Percentiles rank a stretch among this genome's conserved stretches.
Evolutionary conservation across 129 eudicot species (phyloP).

Genomic region (Chrysanthemum lavandulifolium): DNA sequence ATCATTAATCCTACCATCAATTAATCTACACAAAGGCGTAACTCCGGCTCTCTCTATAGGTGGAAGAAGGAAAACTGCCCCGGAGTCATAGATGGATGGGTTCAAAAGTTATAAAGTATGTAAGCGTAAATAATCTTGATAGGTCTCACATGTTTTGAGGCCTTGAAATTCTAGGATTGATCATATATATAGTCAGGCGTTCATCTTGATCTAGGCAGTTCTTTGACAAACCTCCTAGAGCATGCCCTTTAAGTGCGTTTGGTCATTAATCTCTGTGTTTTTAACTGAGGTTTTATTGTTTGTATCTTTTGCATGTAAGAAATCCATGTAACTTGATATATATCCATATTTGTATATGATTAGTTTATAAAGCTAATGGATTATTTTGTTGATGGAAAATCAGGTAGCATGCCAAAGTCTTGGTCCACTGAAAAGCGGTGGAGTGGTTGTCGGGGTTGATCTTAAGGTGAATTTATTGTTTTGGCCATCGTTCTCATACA

Average conservation of each 20-base stretch:
- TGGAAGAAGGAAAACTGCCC: no score
- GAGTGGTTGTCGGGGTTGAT: conserved; percentile 82
- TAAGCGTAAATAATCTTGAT: no score
- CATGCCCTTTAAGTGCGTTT: not conserved
- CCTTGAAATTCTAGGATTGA: no score
- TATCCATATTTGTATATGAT: not conserved
- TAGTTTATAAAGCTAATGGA: not conserved
- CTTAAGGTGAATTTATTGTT: conserved; percentile 51
- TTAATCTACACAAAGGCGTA: no score
- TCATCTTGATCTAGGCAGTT: no score
- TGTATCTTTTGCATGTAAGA: not conserved
- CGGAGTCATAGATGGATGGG: no score
- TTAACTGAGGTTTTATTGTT: not conserved
- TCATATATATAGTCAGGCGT: no score
- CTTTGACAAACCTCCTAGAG: no score
- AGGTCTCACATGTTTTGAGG: no score
- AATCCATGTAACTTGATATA: not conserved
- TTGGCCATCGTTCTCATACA: not conserved
- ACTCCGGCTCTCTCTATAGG: no score
- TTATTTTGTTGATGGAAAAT: conserved; percentile 9
- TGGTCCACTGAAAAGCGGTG: conserved; percentile 78
- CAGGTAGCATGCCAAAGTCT: conserved; percentile 97
- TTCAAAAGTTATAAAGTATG: no score
- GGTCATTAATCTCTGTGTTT: not conserved
- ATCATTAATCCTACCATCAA: no score